A percentile compares a stretch with the other conserved stretches of the same genome.
These are phyloP conservation scores for Sodiomyces alkalinus DNA, from an alignment of 2,329 filamentous ascomycete genomes.

Conservation along the genomic window DNA sequence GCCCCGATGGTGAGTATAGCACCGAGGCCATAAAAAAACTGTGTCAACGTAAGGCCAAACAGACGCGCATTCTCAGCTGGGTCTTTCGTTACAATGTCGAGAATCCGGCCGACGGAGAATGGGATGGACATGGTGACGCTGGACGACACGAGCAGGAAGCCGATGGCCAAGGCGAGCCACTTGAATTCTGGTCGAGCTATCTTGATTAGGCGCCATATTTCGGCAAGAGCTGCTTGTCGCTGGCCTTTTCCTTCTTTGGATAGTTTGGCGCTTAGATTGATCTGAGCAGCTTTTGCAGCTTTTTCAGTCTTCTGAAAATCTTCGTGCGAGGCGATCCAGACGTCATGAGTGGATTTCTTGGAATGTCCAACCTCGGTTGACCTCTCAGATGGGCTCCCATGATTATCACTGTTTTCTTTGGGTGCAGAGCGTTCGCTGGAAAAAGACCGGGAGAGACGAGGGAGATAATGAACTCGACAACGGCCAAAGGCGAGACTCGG, in stretches of 20 bases:
- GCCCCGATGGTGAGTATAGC: slow-evolving; percentile 70
- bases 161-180: slow-evolving; percentile 64
- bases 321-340: too few relatives aligned
- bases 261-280: slow-evolving; percentile 78
- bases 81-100: slow-evolving; percentile 76
- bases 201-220: slow-evolving; percentile 76
- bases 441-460: too few relatives aligned
- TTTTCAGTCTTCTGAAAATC: slow-evolving; percentile 59
- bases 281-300: slow-evolving; percentile 70
- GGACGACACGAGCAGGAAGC: slow-evolving; percentile 78
- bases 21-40: slow-evolving; percentile 77
- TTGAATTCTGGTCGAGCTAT: slow-evolving; percentile 76
- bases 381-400: too few relatives aligned
- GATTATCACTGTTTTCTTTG: too few relatives aligned
- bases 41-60: slow-evolving; percentile 70
- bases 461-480: too few relatives aligned
- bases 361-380: too few relatives aligned
- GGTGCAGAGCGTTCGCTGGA: too few relatives aligned
- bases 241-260: slow-evolving; percentile 60
- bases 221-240: slow-evolving; percentile 46
- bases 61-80: slow-evolving; percentile 50
- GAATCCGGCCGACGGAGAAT: slow-evolving; percentile 88
- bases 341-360: too few relatives aligned
- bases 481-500: too few relatives aligned
- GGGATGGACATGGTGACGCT: slow-evolving; percentile 91